Evolutionary conservation across 345 rosid species (phyloP).

Genomic region (Arabis alpina): DNA sequence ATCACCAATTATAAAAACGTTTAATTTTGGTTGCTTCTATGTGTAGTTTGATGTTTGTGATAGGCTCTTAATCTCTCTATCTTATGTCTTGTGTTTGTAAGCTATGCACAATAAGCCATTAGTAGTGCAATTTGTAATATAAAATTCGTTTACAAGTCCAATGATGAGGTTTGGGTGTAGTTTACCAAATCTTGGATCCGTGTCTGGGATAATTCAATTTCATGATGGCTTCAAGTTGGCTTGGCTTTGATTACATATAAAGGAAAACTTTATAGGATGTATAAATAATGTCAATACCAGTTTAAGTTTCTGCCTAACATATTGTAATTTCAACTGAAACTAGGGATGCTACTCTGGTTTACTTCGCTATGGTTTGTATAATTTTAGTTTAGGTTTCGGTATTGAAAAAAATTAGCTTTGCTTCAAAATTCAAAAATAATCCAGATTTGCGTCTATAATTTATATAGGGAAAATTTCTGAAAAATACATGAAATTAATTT

Average conservation of each 20-base stretch:
- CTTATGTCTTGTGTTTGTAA: background rate
- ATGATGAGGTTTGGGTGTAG: constrained; percentile 18
- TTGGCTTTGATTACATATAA: constrained; percentile 10
- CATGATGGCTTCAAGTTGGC: constrained; percentile 18
- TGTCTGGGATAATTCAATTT: constrained; percentile 15
- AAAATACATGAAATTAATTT: too few relatives aligned
- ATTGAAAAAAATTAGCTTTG: too few relatives aligned
- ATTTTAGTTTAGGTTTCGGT: background rate
- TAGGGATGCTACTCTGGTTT: background rate
- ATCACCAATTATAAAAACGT: background rate
- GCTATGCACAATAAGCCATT: background rate
- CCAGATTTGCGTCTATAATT: too few relatives aligned
- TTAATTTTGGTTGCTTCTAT: background rate
- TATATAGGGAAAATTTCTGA: too few relatives aligned
- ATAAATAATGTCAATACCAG: background rate
- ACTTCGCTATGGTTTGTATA: background rate
- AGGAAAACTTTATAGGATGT: constrained; percentile 4
- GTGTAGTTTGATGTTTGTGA: background rate
- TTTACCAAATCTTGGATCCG: constrained; percentile 25
- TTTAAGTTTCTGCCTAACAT: background rate
- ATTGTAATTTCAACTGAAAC: constrained; percentile 10
- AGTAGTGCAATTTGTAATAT: background rate
- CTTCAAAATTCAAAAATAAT: too few relatives aligned
- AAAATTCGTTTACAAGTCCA: constrained; percentile 2
- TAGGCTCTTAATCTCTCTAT: background rate